phyloP scores from a whole-genome alignment of 345 rosid genomes.

The Moricandia arvensis region DNA sequence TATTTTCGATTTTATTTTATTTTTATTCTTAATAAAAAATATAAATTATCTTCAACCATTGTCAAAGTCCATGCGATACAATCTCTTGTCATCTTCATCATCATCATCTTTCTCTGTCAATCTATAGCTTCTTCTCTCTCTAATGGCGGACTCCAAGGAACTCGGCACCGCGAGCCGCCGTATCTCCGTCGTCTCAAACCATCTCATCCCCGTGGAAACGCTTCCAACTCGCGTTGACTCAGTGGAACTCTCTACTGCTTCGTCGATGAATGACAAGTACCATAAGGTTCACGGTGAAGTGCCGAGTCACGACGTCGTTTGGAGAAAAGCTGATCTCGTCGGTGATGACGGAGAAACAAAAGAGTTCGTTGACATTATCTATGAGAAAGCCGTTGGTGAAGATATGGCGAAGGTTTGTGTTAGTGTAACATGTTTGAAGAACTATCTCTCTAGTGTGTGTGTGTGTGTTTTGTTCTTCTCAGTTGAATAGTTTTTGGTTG shows the following conservation, averaged over 20 bases:
- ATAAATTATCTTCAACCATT: background rate
- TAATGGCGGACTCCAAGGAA: conserved; percentile 37
- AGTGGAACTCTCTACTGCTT: conserved; percentile 38
- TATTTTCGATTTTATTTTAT: background rate
- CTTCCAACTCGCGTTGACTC: conserved; percentile 24
- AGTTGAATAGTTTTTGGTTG: background rate
- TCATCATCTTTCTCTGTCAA: conserved; percentile 11
- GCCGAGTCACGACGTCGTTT: conserved; percentile 49
- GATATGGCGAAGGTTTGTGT: conserved; percentile 78
- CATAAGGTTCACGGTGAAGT: conserved; percentile 80
- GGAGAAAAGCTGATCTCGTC: conserved; percentile 46
- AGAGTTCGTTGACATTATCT: conserved; percentile 68
- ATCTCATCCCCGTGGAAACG: conserved; percentile 34
- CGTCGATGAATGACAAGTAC: conserved; percentile 58
- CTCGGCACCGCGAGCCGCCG: conserved; percentile 49
- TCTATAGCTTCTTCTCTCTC: conserved; percentile 25
- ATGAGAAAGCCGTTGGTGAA: conserved; percentile 81
- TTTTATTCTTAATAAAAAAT: background rate
- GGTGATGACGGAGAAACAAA: conserved; percentile 24
- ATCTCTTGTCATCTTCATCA: background rate
- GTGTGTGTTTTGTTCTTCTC: background rate
- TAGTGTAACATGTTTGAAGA: conserved; percentile 15
- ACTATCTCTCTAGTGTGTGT: background rate
- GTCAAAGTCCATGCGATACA: background rate
- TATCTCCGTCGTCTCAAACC: conserved; percentile 52